These are phyloP conservation scores for Trapa bicornis DNA, from an alignment of 345 rosid genomes.

Conservation along the genomic window DNA sequence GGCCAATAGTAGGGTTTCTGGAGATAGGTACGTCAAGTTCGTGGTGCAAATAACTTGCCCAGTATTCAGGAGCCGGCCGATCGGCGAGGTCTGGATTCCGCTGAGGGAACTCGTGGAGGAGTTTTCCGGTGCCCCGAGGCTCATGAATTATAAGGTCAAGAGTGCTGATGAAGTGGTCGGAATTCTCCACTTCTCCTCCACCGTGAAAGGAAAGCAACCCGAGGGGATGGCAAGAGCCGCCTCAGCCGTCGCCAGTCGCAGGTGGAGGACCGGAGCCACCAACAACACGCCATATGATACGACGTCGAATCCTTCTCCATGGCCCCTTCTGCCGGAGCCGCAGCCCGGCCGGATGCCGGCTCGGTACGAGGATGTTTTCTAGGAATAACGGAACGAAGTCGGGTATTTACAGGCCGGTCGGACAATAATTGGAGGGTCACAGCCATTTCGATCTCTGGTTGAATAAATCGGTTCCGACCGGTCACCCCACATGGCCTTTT, in stretches of 20 bases:
- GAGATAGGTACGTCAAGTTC: conserved; percentile 18
- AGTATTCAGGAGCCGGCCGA: conserved; percentile 14
- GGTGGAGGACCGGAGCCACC: neutral
- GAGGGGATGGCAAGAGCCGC: neutral
- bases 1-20: neutral
- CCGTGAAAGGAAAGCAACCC: conserved; percentile 9
- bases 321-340: neutral
- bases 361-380: neutral
- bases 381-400: neutral
- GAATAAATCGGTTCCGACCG: neutral
- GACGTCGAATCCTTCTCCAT: neutral
- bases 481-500: too few relatives aligned
- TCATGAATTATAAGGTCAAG: conserved; percentile 22
- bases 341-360: neutral
- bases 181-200: conserved; percentile 25
- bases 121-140: conserved; percentile 20
- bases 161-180: conserved; percentile 28
- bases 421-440: neutral
- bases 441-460: neutral
- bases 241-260: too few relatives aligned
- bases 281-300: neutral
- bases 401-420: neutral
- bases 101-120: conserved; percentile 27
- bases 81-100: conserved; percentile 28
- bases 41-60: conserved; percentile 12